Conservation (phyloP, 225 moss, liverwort and hornwort species). For the Physcomitrellopsis africana region DNA sequence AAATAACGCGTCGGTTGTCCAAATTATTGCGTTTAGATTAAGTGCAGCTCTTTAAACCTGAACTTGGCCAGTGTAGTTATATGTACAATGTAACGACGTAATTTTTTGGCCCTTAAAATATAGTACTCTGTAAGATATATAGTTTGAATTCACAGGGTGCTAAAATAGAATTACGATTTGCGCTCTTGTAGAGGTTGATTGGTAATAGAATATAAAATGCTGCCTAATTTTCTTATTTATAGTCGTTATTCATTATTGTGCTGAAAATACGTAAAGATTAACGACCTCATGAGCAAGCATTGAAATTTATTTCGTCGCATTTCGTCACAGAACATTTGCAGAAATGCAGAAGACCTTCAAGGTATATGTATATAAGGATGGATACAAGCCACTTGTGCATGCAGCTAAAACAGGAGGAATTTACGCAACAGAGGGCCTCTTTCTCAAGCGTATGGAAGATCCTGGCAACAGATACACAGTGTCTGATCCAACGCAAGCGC, state of each 20-base stretch:
- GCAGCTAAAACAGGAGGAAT: slow-evolving; percentile 53
- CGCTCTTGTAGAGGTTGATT: background rate
- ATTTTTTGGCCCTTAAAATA: background rate
- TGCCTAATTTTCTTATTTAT: background rate
- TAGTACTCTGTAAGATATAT: background rate
- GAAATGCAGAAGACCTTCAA: slow-evolving; percentile 54
- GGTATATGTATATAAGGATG: slow-evolving; percentile 63
- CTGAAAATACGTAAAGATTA: background rate
- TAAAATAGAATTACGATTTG: background rate
- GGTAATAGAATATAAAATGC: background rate
- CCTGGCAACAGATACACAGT: slow-evolving; percentile 48
- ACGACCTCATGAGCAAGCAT: background rate
- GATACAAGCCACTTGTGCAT: slow-evolving; percentile 65
- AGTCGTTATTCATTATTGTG: background rate
- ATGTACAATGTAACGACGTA: background rate
- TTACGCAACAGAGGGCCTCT: slow-evolving; percentile 69
- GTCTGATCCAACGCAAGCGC: slow-evolving; percentile 64
- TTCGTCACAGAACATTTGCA: slow-evolving; percentile 46
- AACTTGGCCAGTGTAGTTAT: background rate
- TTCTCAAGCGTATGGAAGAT: slow-evolving; percentile 55
- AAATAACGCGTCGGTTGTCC: slow-evolving; percentile 1
- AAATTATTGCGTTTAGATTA: background rate
- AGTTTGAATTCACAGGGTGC: background rate
- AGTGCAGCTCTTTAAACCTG: too few relatives aligned
- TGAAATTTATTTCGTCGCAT: background rate